Base-by-base conservation (phyloP, 768 basidiomycete genomes). In the Phanerochaete sordida region DNA sequence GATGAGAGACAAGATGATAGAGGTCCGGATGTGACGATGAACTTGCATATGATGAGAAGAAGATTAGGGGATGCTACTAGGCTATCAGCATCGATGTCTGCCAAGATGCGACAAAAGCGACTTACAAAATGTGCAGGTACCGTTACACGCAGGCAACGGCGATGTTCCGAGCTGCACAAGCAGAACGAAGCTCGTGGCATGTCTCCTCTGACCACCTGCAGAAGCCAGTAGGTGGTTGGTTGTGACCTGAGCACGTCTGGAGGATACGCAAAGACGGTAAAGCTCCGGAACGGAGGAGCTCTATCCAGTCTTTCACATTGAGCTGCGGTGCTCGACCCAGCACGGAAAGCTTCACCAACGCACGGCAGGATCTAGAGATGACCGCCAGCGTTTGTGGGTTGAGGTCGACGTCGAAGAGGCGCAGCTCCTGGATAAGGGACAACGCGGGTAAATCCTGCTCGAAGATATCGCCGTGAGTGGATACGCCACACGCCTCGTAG, bases 311-410 rank as follows among this genome's bases (percentile, higher is more conserved):
- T 21, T 70, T 57, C 27, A 74, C 62, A 7, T 68, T 62, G 24
- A 82, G 61, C n/a, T 72, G 69, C 11, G 77, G 68, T 37, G 62
- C 69, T 26, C 81, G 74, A 11, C 81, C 81, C 5, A 64, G 64
- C 15, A 84, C 68, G 15, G 67, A 69, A 44, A 85, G 66, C 33
- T 76, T 72, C 64, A 77, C 74, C 61, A 85, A 61, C 35, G 72
- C 70, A 16, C 58, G 65, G 57, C 75, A 84, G 46, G 67, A 64
- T 44, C 66, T 65, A 13, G 67, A 64, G 1, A 85, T 70, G 31
- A 66, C 60, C 23, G 58, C 57, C 31, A 84, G 66, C 4, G 69
- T 70, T 12, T 71, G 77, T 12, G 59, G 56, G 53, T 80, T 77
- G 49, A 79, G 67, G 27, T 74, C 72, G 16, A 79, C 68, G 7